A percentile compares a stretch with the other conserved stretches of the same genome.
Evolutionary conservation across 768 basidiomycete species (phyloP).

Genomic region (Butyriboletus loyo): DNA sequence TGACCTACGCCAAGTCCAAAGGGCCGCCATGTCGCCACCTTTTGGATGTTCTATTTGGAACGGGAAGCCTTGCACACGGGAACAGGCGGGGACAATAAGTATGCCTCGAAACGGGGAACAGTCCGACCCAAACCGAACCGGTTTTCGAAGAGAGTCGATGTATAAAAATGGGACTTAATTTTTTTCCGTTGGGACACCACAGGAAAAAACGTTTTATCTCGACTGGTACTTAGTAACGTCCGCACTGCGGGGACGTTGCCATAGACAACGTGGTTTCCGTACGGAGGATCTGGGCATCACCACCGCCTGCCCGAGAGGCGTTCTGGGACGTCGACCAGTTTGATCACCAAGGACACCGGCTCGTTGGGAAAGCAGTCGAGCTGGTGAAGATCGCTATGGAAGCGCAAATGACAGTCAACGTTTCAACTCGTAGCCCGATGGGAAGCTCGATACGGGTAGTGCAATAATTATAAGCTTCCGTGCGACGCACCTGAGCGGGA

Average conservation of each 20-base stretch:
- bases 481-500: neutral
- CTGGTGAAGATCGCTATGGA: neutral
- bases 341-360: conserved; percentile 1
- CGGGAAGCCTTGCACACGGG: conserved; percentile 20
- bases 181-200: neutral
- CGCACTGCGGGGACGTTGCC: neutral
- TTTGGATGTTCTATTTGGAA: conserved; percentile 18
- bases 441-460: neutral
- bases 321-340: neutral
- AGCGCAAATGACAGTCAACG: neutral
- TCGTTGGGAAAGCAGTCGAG: neutral
- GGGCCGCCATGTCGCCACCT: conserved; percentile 6
- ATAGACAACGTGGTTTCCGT: conserved; percentile 13
- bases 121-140: conserved; percentile 4
- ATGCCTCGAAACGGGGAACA: conserved; percentile 8
- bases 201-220: neutral
- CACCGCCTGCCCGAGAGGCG: neutral
- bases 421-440: conserved; percentile 2
- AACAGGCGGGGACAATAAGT: conserved; percentile 8
- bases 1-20: neutral
- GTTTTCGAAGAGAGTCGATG: conserved; percentile 2
- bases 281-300: neutral
- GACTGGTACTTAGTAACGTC: neutral
- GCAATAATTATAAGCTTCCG: neutral
- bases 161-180: too few species aligned